phyloP scores from a whole-genome alignment of 2,329 filamentous ascomycete species.

The Diaporthe velutina region DNA sequence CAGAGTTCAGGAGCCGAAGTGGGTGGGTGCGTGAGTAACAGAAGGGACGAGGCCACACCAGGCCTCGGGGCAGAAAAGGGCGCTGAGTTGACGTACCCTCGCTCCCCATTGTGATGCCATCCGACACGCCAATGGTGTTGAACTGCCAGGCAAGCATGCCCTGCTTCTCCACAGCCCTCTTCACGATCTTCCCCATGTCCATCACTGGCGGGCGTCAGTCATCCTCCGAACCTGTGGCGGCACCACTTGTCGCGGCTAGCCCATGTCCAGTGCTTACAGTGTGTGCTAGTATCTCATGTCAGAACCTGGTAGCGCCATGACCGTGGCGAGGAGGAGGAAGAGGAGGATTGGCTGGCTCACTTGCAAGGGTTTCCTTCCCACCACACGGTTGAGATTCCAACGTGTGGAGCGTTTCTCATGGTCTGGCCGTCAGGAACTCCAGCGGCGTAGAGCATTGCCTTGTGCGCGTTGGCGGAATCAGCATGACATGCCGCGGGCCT shows the following conservation, averaged over 20 bases:
- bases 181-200: constrained; percentile 89
- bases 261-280: constrained; percentile 52
- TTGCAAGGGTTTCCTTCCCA: constrained; percentile 99
- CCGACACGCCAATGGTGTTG: constrained; percentile 89
- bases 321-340: background rate
- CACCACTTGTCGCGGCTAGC: background rate
- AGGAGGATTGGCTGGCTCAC: constrained; percentile 58
- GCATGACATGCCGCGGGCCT: background rate
- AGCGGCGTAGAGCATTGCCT: constrained; percentile 96
- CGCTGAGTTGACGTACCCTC: constrained; percentile 70
- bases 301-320: constrained; percentile 33
- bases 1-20: background rate
- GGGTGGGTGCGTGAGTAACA: background rate
- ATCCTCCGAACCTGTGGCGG: background rate
- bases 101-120: constrained; percentile 95
- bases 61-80: constrained; percentile 21
- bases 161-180: constrained; percentile 82
- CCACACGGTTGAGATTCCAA: constrained; percentile 93
- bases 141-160: constrained; percentile 96
- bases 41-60: background rate
- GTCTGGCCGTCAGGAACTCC: constrained; percentile 85
- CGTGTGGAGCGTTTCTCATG: constrained; percentile 92
- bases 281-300: constrained; percentile 56
- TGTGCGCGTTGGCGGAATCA: background rate
- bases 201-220: constrained; percentile 67